Conservation (phyloP, 768 basidiomycete genomes). For the Mycena filopes region DNA sequence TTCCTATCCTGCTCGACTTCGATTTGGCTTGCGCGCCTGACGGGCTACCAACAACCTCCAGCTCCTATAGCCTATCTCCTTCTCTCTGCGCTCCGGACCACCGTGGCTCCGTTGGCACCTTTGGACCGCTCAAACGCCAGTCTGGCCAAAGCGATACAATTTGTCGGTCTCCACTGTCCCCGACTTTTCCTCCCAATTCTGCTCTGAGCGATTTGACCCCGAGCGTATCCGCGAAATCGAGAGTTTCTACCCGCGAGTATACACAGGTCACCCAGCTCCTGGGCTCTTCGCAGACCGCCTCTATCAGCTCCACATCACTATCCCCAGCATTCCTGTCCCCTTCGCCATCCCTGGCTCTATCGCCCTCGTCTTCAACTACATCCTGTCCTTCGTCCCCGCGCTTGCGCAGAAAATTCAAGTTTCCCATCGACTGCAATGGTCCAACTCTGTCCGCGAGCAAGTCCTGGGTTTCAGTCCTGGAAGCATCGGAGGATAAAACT, state of each 20-base stretch:
- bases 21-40: background rate
- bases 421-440: constrained; percentile 26
- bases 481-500: constrained; percentile 1
- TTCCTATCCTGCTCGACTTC: constrained; percentile 60
- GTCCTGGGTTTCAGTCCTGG: constrained; percentile 22
- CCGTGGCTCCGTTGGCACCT: constrained; percentile 39
- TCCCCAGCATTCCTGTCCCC: constrained; percentile 4
- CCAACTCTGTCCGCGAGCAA: constrained; percentile 21
- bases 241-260: background rate
- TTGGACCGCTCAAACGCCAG: constrained; percentile 37
- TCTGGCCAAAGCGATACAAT: constrained; percentile 14
- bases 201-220: background rate
- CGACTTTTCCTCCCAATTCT: constrained; percentile 2
- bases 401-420: constrained; percentile 25
- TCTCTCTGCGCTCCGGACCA: constrained; percentile 7
- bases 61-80: constrained; percentile 4
- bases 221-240: background rate
- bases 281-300: constrained; percentile 9
- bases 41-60: background rate
- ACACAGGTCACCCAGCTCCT: background rate
- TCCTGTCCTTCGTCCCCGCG: constrained; percentile 21
- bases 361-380: constrained; percentile 13
- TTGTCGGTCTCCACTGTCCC: constrained; percentile 19
- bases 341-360: constrained; percentile 15
- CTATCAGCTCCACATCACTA: constrained; percentile 19